A percentile compares a stretch with the other conserved stretches of the same genome.
These are phyloP conservation scores for Linum tenue DNA, from an alignment of 345 rosid species.

Conservation along the genomic window DNA sequence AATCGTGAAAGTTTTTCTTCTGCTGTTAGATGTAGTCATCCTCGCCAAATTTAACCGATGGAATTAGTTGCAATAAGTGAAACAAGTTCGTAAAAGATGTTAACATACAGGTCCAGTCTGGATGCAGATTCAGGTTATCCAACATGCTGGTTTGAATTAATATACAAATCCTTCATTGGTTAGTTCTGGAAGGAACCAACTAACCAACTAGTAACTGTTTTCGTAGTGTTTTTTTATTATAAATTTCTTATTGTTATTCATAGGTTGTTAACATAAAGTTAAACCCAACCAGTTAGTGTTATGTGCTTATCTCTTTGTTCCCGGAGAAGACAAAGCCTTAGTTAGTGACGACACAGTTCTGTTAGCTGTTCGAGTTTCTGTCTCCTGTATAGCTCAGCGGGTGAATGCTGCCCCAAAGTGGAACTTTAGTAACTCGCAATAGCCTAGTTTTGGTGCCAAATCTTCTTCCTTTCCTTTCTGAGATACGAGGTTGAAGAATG, in stretches of 20 bases:
- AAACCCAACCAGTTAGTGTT: too few species aligned
- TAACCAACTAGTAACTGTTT: too few species aligned
- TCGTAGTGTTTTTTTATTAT: not conserved
- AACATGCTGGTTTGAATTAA: not conserved
- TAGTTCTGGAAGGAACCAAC: too few species aligned
- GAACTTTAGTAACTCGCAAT: not conserved
- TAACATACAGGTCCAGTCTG: not conserved
- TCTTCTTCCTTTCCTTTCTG: not conserved
- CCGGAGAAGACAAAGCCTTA: not conserved
- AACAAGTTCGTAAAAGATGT: not conserved
- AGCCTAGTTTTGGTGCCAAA: not conserved
- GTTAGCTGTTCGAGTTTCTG: not conserved
- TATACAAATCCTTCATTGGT: too few species aligned
- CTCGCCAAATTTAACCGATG: not conserved
- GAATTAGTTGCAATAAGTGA: not conserved
- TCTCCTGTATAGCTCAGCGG: not conserved
- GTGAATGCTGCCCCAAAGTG: not conserved
- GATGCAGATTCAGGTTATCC: not conserved
- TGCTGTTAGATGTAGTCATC: not conserved
- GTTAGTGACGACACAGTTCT: not conserved
- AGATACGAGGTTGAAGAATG: not conserved
- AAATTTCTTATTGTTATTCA: not conserved
- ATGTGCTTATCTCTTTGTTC: not conserved
- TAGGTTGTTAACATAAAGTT: too few species aligned
- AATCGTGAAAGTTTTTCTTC: conserved; percentile 11